phyloP scores from a whole-genome alignment of 192 early-diverging fungal species.

The Gaertneriomyces sp. region DNA sequence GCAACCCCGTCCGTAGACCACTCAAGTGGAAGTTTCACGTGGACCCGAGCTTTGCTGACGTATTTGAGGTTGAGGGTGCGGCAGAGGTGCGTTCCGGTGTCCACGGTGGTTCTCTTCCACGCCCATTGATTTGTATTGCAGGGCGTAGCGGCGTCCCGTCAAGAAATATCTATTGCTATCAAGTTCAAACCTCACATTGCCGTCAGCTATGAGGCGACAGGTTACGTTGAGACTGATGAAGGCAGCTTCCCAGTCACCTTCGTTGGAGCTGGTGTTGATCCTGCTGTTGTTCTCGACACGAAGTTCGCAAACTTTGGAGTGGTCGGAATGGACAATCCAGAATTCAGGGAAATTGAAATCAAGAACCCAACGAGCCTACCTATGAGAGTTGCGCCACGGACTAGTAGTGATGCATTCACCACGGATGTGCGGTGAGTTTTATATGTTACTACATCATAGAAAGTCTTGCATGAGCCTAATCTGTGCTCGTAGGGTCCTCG shows the following conservation, averaged over 20 bases:
- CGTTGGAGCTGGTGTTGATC: conserved; percentile 39
- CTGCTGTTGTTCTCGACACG: conserved; percentile 30
- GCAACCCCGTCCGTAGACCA: conserved; percentile 41
- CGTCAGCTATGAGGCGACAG: conserved; percentile 30
- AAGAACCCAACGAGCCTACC: conserved; percentile 36
- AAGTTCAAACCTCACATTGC: conserved; percentile 39
- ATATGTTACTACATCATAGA: neutral
- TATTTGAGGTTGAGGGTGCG: conserved; percentile 32
- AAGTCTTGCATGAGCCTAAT: neutral
- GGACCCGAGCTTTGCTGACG: conserved; percentile 35
- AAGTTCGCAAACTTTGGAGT: conserved; percentile 45
- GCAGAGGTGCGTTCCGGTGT: conserved; percentile 18
- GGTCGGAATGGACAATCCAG: conserved; percentile 48
- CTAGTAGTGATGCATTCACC: conserved; percentile 30
- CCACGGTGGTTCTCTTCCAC: conserved; percentile 4
- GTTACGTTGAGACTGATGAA: conserved; percentile 41
- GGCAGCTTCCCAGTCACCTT: conserved; percentile 35
- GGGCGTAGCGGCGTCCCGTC: conserved; percentile 18
- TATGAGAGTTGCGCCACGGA: conserved; percentile 32
- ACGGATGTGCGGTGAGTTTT: conserved; percentile 17
- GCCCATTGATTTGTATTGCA: neutral
- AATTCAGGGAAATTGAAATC: conserved; percentile 39
- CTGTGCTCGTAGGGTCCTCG: no score
- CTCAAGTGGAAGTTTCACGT: conserved; percentile 43
- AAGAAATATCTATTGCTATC: conserved; percentile 29